Percentiles rank a stretch among this genome's conserved stretches.
Evolutionary conservation across 306 rosid genomes (phyloP).

Genomic region (Datisca glomerata): DNA sequence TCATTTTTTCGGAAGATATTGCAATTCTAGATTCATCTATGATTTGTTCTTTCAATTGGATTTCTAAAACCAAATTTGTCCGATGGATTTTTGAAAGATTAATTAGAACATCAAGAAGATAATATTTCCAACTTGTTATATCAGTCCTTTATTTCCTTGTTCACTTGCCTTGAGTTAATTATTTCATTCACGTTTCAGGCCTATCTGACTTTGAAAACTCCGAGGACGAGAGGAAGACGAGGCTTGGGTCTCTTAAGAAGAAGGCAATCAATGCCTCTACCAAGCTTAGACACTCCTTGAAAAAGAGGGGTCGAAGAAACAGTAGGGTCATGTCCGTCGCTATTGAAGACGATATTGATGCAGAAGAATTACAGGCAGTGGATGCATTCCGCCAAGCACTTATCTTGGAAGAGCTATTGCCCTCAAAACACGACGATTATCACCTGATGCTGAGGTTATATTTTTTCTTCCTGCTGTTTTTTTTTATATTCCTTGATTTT

Average conservation of each 20-base stretch:
- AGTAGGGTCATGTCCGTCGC: slow-evolving; percentile 67
- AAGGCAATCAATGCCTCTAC: slow-evolving; percentile 54
- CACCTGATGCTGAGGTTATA: slow-evolving; percentile 74
- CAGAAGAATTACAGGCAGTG: slow-evolving; percentile 60
- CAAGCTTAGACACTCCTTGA: slow-evolving; percentile 46
- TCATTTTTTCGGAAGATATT: too few relatives aligned
- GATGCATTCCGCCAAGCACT: slow-evolving; percentile 71
- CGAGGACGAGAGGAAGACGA: slow-evolving; percentile 34
- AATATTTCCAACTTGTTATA: not conserved
- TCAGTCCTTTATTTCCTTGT: too few relatives aligned
- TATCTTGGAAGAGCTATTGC: slow-evolving; percentile 61
- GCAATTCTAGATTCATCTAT: not conserved
- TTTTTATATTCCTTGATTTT: too few relatives aligned
- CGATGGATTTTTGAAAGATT: too few relatives aligned
- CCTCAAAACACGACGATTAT: slow-evolving; percentile 78
- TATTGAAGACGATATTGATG: slow-evolving; percentile 68
- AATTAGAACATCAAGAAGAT: not conserved
- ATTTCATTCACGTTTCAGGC: not conserved
- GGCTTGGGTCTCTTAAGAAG: slow-evolving; percentile 40
- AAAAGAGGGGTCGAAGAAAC: slow-evolving; percentile 57
- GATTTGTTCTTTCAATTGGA: not conserved
- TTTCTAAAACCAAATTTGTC: too few relatives aligned
- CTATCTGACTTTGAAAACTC: slow-evolving; percentile 16
- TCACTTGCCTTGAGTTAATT: not conserved
- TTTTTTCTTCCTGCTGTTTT: not conserved